Evolutionary conservation across 2,329 filamentous ascomycete genomes (phyloP).

Genomic region (Aspergillus fumigatiaffinis): DNA sequence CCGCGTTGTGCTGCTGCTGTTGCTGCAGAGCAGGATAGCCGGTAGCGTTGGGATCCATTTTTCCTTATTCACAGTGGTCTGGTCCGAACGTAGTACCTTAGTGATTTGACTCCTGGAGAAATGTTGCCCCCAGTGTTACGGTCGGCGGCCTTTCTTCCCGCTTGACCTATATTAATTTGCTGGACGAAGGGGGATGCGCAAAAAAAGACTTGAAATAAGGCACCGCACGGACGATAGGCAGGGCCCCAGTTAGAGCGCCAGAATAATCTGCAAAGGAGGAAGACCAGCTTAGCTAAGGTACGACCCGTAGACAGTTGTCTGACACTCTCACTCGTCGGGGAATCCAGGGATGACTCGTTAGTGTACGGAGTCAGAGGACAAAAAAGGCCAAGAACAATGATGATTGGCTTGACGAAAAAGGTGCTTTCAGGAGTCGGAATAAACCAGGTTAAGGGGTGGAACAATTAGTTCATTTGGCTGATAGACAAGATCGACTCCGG

Average conservation of each 20-base stretch:
- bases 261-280: too few relatives aligned
- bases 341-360: not conserved
- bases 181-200: not conserved
- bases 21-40: slow-evolving; percentile 21
- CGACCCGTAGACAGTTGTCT: too few relatives aligned
- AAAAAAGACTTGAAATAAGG: not conserved
- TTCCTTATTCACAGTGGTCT: not conserved
- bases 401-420: not conserved
- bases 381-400: not conserved
- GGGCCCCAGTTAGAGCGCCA: too few relatives aligned
- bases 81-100: not conserved
- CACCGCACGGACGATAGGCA: not conserved
- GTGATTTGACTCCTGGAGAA: not conserved
- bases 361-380: not conserved
- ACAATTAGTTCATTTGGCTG: not conserved
- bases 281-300: not conserved
- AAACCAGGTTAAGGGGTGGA: not conserved
- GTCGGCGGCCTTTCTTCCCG: not conserved
- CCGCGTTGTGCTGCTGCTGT: slow-evolving; percentile 18
- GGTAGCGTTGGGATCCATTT: slow-evolving; percentile 30
- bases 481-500: not conserved
- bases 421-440: not conserved
- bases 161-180: not conserved
- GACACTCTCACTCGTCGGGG: not conserved
- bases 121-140: not conserved